phyloP scores from a whole-genome alignment of 805 yeast species.

The Myxozyma melibiosi region DNA sequence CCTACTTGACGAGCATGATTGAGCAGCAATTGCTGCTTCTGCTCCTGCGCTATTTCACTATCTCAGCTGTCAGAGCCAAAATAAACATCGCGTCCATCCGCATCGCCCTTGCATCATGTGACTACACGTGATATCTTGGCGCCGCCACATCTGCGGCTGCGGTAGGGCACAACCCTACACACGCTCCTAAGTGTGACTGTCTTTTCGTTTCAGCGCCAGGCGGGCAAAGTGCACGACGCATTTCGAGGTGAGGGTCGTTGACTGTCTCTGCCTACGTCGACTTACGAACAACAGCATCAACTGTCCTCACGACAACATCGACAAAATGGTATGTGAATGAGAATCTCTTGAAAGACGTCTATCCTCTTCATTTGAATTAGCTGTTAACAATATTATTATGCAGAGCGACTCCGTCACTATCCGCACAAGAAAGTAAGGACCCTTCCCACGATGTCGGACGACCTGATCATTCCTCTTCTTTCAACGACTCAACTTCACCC shows the following conservation, averaged over 20 bases:
- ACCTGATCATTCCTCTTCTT: constrained; percentile 1
- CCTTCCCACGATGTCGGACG: not conserved
- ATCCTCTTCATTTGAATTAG: not conserved
- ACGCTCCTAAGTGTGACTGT: constrained; percentile 3
- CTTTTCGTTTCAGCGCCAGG: not conserved
- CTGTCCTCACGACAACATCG: constrained; percentile 8
- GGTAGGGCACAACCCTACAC: not conserved
- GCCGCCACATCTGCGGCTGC: not conserved
- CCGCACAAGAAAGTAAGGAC: constrained; percentile 87
- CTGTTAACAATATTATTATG: not conserved
- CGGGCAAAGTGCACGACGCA: not conserved
- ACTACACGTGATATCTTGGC: not conserved
- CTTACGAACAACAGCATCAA: constrained; percentile 14
- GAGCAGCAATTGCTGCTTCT: too few relatives aligned
- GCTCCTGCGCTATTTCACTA: too few relatives aligned
- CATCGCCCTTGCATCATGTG: not conserved
- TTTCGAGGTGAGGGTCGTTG: constrained; percentile 7
- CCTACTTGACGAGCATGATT: too few relatives aligned
- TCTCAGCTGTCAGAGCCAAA: too few relatives aligned
- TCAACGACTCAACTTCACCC: too few relatives aligned
- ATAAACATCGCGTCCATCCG: too few relatives aligned
- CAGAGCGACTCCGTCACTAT: constrained; percentile 90
- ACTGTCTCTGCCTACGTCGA: not conserved
- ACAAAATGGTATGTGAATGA: constrained; percentile 21
- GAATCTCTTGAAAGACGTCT: not conserved